Percentiles rank a stretch among this genome's conserved stretches.
Evolutionary conservation across 805 yeast genomes (phyloP).

Genomic region (Kodamaea kaohsiungensis): DNA sequence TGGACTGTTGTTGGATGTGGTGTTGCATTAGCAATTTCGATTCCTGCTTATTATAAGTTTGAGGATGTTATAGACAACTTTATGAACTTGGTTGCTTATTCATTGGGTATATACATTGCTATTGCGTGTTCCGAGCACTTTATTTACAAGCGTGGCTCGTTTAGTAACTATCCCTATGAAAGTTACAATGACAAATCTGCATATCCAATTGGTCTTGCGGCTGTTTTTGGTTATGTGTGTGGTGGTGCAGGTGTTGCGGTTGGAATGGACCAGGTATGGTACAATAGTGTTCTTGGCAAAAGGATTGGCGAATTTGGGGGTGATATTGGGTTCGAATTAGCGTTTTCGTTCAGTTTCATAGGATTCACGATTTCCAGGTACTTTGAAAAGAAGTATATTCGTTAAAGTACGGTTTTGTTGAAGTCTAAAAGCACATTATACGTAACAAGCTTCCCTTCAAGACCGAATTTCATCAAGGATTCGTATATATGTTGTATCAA

Average conservation of each 20-base stretch:
- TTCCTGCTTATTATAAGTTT: constrained; percentile 82
- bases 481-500: constrained; percentile 20
- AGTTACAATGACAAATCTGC: constrained; percentile 57
- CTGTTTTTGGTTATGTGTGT: constrained; percentile 70
- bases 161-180: constrained; percentile 59
- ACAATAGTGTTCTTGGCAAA: constrained; percentile 65
- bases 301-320: constrained; percentile 70
- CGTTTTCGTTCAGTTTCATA: constrained; percentile 63
- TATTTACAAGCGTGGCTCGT: constrained; percentile 66
- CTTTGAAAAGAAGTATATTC: constrained; percentile 59
- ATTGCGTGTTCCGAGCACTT: constrained; percentile 79
- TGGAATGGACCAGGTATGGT: constrained; percentile 90
- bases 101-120: constrained; percentile 81
- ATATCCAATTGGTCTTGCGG: constrained; percentile 79
- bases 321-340: constrained; percentile 84
- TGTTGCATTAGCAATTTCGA: constrained; percentile 79
- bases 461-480: constrained; percentile 23
- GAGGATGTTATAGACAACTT: constrained; percentile 74
- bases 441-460: constrained; percentile 28
- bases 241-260: constrained; percentile 84
- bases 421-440: constrained; percentile 22
- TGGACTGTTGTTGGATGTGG: constrained; percentile 82
- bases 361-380: constrained; percentile 60
- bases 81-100: constrained; percentile 90
- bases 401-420: constrained; percentile 5